phyloP scores from a whole-genome alignment of 2,329 filamentous ascomycete genomes.

The Aspergillus caelatus region DNA sequence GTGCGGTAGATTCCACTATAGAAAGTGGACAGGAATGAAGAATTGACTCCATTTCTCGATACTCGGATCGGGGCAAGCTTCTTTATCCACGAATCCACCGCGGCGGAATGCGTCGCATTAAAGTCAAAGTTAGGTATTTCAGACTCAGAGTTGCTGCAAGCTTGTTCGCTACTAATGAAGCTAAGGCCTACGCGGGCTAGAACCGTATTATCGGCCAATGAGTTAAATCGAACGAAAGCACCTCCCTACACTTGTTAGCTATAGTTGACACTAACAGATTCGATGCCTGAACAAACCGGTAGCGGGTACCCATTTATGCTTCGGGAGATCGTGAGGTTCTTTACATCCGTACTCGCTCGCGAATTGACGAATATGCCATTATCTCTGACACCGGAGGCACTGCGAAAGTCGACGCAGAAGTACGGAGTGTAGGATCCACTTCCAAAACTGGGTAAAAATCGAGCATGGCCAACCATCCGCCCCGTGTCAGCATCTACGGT shows the following conservation, averaged over 20 bases:
- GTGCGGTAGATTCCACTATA: constrained; percentile 71
- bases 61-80: constrained; percentile 52
- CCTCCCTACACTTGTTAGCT: constrained; percentile 54
- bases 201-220: constrained; percentile 54
- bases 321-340: constrained; percentile 57
- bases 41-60: constrained; percentile 33
- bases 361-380: constrained; percentile 66
- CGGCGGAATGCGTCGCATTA: constrained; percentile 52
- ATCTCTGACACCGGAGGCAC: constrained; percentile 56
- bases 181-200: constrained; percentile 69
- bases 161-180: constrained; percentile 67
- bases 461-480: constrained; percentile 63
- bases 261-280: constrained; percentile 1
- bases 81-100: constrained; percentile 60
- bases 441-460: constrained; percentile 67
- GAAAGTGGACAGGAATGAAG: constrained; percentile 55
- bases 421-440: constrained; percentile 61
- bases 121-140: constrained; percentile 71
- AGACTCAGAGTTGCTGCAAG: constrained; percentile 66
- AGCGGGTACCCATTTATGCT: constrained; percentile 62
- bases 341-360: constrained; percentile 57
- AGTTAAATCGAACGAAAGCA: constrained; percentile 65
- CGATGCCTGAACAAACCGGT: constrained; percentile 26
- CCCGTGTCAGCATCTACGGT: constrained; percentile 59
- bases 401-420: constrained; percentile 70